phyloP scores from a whole-genome alignment of 2,329 filamentous ascomycete genomes.

The Escovopsis sp. region DNA sequence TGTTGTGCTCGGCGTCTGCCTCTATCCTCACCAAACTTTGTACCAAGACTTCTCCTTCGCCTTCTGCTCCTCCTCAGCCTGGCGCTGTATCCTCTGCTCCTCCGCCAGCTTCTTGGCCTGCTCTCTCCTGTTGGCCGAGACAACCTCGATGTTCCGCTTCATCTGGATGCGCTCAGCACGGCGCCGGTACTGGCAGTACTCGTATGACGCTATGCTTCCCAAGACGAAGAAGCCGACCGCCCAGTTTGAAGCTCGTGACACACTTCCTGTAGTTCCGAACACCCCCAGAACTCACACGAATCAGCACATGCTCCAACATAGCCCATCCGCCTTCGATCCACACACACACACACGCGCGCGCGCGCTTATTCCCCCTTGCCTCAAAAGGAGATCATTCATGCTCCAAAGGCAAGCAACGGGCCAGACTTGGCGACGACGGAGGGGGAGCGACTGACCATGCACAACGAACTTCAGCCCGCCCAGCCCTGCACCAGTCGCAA shows the following conservation, averaged over 20 bases:
- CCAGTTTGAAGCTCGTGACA: conserved; percentile 57
- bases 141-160: conserved; percentile 64
- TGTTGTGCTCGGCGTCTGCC: not conserved
- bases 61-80: conserved; percentile 18
- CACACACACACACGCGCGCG: too few relatives aligned
- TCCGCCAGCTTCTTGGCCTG: conserved; percentile 30
- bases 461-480: conserved; percentile 62
- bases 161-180: conserved; percentile 67
- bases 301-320: not conserved
- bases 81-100: conserved; percentile 21
- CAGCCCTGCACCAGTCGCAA: conserved; percentile 61
- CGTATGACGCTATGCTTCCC: conserved; percentile 58
- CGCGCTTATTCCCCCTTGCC: too few relatives aligned
- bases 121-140: conserved; percentile 34
- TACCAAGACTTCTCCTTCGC: conserved; percentile 35
- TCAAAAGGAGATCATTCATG: too few relatives aligned
- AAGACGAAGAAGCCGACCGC: conserved; percentile 65
- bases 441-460: conserved; percentile 43
- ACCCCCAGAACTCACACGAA: not conserved
- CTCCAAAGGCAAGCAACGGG: too few relatives aligned
- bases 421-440: not conserved
- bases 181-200: conserved; percentile 68
- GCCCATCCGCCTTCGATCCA: not conserved
- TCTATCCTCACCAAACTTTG: conserved; percentile 35
- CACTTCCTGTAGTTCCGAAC: conserved; percentile 14